These are phyloP conservation scores for Xerocomus minutiporus DNA, from an alignment of 1,284 basidiomycete species.

Conservation along the genomic window DNA sequence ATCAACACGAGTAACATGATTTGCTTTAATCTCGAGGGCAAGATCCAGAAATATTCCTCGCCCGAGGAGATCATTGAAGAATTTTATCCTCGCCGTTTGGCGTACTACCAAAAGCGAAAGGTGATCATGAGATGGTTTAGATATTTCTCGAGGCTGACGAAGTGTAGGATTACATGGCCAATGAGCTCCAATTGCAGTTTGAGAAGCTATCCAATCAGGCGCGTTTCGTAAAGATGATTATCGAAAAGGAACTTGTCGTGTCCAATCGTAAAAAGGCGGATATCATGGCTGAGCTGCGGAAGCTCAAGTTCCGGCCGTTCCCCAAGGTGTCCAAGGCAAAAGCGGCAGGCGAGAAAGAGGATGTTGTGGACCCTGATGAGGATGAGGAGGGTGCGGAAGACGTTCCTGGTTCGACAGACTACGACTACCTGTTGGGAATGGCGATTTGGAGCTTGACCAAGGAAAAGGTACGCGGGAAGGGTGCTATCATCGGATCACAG, in stretches of 20 bases:
- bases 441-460: slow-evolving; percentile 91
- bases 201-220: slow-evolving; percentile 94
- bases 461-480: slow-evolving; percentile 67
- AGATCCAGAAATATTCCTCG: slow-evolving; percentile 90
- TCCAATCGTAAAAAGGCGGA: slow-evolving; percentile 89
- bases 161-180: slow-evolving; percentile 76
- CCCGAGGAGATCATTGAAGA: slow-evolving; percentile 93
- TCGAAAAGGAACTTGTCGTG: slow-evolving; percentile 83
- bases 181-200: slow-evolving; percentile 78
- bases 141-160: background rate
- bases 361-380: slow-evolving; percentile 57
- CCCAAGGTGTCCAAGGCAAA: slow-evolving; percentile 73
- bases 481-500: background rate
- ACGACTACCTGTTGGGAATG: slow-evolving; percentile 95
- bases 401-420: slow-evolving; percentile 62
- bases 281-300: slow-evolving; percentile 82
- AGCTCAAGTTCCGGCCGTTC: slow-evolving; percentile 85
- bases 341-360: slow-evolving; percentile 67
- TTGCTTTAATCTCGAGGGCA: slow-evolving; percentile 93
- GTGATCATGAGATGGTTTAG: slow-evolving; percentile 36
- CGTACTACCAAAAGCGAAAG: slow-evolving; percentile 94
- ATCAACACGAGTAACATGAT: slow-evolving; percentile 97
- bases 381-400: slow-evolving; percentile 53
- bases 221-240: slow-evolving; percentile 95
- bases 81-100: slow-evolving; percentile 87